phyloP scores from a whole-genome alignment of 2,329 filamentous ascomycete genomes.

The Alternaria sp. region DNA sequence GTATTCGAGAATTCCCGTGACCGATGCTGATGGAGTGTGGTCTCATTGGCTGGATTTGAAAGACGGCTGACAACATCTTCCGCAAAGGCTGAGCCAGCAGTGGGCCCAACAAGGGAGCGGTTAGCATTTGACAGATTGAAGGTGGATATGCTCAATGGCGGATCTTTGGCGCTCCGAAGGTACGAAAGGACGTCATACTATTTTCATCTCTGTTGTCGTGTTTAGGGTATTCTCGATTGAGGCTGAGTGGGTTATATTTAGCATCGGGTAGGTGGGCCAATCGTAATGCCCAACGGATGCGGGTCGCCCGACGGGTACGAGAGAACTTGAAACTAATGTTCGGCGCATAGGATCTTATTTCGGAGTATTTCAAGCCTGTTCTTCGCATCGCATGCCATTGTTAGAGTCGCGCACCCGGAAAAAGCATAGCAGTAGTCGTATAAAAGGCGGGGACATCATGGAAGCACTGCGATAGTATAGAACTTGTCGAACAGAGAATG shows the following conservation, averaged over 20 bases:
- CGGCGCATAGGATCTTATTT: background rate
- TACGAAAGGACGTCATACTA: background rate
- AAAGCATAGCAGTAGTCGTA: background rate
- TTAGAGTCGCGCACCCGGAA: background rate
- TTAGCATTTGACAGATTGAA: background rate
- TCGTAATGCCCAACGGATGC: conserved; percentile 11
- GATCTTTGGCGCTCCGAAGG: background rate
- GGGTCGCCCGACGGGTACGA: conserved; percentile 9
- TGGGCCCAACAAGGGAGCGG: conserved; percentile 1
- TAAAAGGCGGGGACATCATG: background rate
- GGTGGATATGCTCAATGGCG: background rate
- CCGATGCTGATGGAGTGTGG: conserved; percentile 13
- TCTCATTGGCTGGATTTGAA: conserved; percentile 2
- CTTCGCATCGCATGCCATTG: background rate
- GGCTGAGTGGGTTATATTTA: conserved; percentile 32
- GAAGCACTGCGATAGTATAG: background rate
- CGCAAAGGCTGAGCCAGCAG: conserved; percentile 8
- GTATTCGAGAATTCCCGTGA: conserved; percentile 3
- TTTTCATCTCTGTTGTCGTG: conserved; percentile 1
- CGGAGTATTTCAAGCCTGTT: background rate
- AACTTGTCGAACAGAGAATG: background rate
- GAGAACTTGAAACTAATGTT: background rate
- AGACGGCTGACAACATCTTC: background rate
- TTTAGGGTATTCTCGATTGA: conserved; percentile 15
- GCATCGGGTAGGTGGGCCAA: conserved; percentile 13